Evolutionary conservation across 345 rosid genomes (phyloP).

Genomic region (Eucalyptus pauciflora): DNA sequence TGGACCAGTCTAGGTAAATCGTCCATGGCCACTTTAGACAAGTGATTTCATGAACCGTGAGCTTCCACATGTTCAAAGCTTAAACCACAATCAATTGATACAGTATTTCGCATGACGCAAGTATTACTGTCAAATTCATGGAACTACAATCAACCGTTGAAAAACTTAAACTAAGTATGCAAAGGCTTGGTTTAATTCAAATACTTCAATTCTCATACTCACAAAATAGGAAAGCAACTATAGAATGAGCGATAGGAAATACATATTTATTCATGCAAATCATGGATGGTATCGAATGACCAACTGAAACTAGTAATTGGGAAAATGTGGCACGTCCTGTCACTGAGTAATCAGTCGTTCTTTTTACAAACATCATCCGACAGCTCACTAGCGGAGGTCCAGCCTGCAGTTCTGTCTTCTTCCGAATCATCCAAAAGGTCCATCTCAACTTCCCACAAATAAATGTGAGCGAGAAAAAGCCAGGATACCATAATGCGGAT

Average conservation of each 20-base stretch:
- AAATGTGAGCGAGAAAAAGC: neutral
- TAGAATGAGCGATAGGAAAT: neutral
- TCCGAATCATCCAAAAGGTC: neutral
- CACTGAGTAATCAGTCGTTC: neutral
- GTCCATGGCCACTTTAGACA: neutral
- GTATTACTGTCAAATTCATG: neutral
- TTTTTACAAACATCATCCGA: neutral
- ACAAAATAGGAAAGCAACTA: neutral
- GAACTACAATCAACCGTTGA: neutral
- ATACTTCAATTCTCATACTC: neutral
- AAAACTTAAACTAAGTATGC: neutral
- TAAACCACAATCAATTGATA: neutral
- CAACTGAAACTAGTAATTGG: neutral
- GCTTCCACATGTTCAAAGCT: neutral
- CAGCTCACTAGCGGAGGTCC: neutral
- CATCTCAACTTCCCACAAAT: neutral
- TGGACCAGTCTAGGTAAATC: neutral
- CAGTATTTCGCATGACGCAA: accelerated
- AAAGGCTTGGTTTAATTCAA: neutral
- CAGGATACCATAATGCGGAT: neutral
- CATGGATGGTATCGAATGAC: neutral
- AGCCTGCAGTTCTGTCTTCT: neutral
- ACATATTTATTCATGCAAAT: neutral
- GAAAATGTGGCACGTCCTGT: neutral
- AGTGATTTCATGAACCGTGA: neutral